phyloP scores from a whole-genome alignment of 495 filamentous ascomycete genomes.

The Cryomyces antarcticus region DNA sequence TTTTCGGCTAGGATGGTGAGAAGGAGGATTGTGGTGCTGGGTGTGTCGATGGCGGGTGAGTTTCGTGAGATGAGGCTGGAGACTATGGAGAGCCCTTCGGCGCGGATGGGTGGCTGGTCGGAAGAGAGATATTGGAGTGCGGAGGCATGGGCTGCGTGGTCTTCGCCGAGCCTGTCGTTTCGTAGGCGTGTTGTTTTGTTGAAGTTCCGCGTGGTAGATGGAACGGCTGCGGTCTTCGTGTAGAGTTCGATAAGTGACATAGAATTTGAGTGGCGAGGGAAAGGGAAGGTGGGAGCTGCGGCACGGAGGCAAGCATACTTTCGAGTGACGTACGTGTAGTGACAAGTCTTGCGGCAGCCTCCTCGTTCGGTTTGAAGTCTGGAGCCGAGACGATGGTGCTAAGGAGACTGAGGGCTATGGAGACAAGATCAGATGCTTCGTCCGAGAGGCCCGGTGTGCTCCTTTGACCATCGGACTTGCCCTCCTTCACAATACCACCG shows the following conservation, averaged over 20 bases:
- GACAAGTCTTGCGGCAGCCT: background rate
- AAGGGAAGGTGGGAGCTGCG: background rate
- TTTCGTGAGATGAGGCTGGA: constrained; percentile 37
- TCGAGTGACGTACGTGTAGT: background rate
- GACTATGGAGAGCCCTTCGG: constrained; percentile 56
- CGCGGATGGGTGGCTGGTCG: constrained; percentile 53
- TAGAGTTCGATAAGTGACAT: background rate
- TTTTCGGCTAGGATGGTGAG: constrained; percentile 44
- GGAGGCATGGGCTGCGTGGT: constrained; percentile 48
- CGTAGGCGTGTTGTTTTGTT: background rate
- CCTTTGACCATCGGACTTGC: background rate
- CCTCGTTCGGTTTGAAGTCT: constrained; percentile 3
- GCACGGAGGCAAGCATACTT: background rate
- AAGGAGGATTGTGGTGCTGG: constrained; percentile 42
- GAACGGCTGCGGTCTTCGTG: background rate
- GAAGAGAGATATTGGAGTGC: constrained; percentile 59
- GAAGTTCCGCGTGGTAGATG: background rate
- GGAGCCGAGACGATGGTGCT: constrained; percentile 4
- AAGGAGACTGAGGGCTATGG: constrained; percentile 10
- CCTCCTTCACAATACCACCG: background rate
- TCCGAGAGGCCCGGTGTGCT: background rate
- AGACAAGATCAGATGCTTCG: constrained; percentile 7
- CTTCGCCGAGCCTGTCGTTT: constrained; percentile 13
- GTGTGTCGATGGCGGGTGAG: constrained; percentile 50
- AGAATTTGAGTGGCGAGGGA: background rate